phyloP scores from a whole-genome alignment of 257 asterid genomes.

The Scutellaria barbata region DNA sequence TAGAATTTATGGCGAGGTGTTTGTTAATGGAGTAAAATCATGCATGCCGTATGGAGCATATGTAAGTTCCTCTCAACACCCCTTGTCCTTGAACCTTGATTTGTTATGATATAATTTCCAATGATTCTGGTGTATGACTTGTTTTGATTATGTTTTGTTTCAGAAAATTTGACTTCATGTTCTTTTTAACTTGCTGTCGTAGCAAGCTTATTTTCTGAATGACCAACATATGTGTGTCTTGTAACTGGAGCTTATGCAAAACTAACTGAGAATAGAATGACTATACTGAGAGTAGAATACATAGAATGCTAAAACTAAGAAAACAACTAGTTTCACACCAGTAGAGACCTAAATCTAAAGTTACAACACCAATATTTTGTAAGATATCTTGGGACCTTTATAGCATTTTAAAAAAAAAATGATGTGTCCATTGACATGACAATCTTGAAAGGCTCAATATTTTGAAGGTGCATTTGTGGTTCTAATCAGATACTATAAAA shows the following conservation, averaged over 20 bases:
- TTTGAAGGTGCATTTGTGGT: background rate
- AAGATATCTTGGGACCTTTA: background rate
- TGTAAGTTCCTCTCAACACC: slow-evolving; percentile 55
- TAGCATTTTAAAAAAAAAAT: background rate
- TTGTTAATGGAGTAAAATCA: slow-evolving; percentile 77
- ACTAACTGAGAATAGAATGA: too few species aligned
- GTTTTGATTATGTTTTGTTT: slow-evolving; percentile 21
- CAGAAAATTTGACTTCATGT: background rate
- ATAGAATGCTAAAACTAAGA: background rate
- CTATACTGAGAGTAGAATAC: background rate
- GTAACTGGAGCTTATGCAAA: background rate
- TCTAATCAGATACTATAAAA: background rate
- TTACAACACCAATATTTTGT: background rate
- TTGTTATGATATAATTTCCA: slow-evolving; percentile 11
- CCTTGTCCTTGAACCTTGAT: slow-evolving; percentile 27
- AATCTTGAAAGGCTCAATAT: background rate
- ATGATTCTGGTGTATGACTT: slow-evolving; percentile 15
- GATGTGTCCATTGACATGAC: slow-evolving; percentile 5
- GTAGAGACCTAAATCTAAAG: background rate
- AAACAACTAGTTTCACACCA: background rate
- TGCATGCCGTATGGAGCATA: slow-evolving; percentile 82
- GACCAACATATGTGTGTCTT: slow-evolving; percentile 17
- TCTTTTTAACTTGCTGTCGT: slow-evolving; percentile 11
- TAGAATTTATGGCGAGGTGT: slow-evolving; percentile 85
- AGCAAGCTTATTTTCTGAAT: background rate